Evolutionary conservation across 2,329 filamentous ascomycete species (phyloP).

Genomic region (Aspergillus niger): DNA sequence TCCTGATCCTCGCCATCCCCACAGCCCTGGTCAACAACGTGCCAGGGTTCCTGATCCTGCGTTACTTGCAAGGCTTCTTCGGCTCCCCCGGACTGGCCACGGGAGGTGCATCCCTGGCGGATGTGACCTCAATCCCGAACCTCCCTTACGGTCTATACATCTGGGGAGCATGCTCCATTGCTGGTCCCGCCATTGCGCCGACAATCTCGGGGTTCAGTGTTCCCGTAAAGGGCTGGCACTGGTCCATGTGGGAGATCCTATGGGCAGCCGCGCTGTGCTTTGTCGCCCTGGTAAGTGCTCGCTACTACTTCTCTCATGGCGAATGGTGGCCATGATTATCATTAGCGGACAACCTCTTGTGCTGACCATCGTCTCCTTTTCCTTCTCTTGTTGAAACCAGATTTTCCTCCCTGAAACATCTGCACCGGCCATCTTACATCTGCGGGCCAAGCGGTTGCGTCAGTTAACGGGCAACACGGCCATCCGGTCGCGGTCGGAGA

Average conservation of each 20-base stretch:
- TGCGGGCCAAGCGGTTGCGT: constrained; percentile 11
- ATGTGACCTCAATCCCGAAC: neutral
- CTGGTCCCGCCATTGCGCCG: neutral
- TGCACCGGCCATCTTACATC: constrained; percentile 14
- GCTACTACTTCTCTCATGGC: neutral
- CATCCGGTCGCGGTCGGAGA: neutral
- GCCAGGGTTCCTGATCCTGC: constrained; percentile 62
- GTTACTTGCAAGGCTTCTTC: constrained; percentile 66
- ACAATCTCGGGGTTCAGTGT: neutral
- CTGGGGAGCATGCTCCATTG: neutral
- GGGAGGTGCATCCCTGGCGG: constrained; percentile 8
- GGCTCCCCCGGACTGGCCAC: constrained; percentile 12
- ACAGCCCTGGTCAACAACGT: constrained; percentile 63
- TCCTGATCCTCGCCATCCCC: constrained; percentile 64
- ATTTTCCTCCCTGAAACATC: constrained; percentile 24
- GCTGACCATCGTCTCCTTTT: neutral
- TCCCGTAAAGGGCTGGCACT: neutral
- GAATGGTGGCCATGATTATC: no score
- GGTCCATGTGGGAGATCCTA: constrained; percentile 2
- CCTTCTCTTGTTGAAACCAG: neutral
- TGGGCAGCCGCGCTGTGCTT: neutral
- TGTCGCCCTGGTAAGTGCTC: neutral
- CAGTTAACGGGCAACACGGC: neutral
- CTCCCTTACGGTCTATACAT: constrained; percentile 12
- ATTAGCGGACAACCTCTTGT: no score